Evolutionary conservation across 257 asterid genomes (phyloP), one percentile per base, ranked within the genome.

Genomic region (Penstemon newberryi): DNA sequence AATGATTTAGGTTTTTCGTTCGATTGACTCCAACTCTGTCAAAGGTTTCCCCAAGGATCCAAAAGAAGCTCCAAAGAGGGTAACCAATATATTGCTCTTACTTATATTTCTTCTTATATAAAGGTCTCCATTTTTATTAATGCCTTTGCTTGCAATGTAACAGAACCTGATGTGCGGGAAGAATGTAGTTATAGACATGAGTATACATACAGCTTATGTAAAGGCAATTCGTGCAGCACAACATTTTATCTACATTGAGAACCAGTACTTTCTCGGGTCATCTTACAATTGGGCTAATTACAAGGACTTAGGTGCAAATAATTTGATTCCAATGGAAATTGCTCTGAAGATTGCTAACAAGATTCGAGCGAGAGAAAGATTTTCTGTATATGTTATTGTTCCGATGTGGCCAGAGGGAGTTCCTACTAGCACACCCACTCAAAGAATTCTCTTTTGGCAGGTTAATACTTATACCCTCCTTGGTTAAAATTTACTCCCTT

Each of bases 371-470:
- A 66, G 81, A 12, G 96, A 91, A 81, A 87, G 96, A 76, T 91
- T 91, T 78, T 68, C 95, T 15, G 97, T 85, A 40, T 91, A 91
- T 60, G 82, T 91, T 70, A 78, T 91, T 7, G 73, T 91, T 74
- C 97, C 97, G 3, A 91, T 91, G 97, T 91, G 97, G 97, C 97
- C 97, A 1, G 97, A 91, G 80, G 97, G 97, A 63, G 90, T 60
- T 81, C 97, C 97, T 25, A 86, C 89, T 1, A 83, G 95, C 75
- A 77, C 82, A 39, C 84, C 97, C 19, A 85, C 91, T 78, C 97
- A 91, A 80, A 79, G 97, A 75, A 91, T 91, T 65, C 89, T 91
- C 51, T 91, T 80, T 79, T 91, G 97, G 97, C 97, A 88, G 92
- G 97, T 91, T 78, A 4, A 42, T 52, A 41, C 33, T 64, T 18